Evolutionary conservation across 306 rosid genomes (phyloP), one percentile per base, ranked within the genome.

Genomic region (Arachis hypogaea): DNA sequence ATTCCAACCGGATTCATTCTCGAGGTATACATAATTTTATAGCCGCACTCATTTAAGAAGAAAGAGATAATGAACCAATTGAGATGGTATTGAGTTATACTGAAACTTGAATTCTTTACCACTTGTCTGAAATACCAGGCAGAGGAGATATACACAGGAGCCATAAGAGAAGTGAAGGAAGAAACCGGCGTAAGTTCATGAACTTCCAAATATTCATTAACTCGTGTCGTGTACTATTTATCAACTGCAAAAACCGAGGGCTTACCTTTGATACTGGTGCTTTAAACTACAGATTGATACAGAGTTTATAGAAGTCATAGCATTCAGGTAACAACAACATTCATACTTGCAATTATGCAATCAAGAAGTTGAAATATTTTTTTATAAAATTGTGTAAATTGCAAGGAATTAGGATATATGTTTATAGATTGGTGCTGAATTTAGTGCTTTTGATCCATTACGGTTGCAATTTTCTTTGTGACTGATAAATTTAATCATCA

Each of bases 1-100:
- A 91, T 94, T 50, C 99, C 99, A 46, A 94, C 99, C 12, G 99
- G 99, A 18, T 94, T 91, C 77, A 85, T 94, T 80, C 87, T 82
- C 30, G 96, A 91, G 99, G 99, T 94, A 83, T 40, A 33, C 38
- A 38, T 45, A 30, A 28, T 73, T 73, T 65, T 61, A 40, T 5
- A 8, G 58, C 45, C 11, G 71, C 46, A 3, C 44, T 18, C 28
- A 22, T 22, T 22, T 7, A 0, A 0, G 38, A 46, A 5, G 51
- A 62, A 59, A 5, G 8, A 8, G 64, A 66, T 56, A 28, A 33
- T 42, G 58, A 44, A 69, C 59, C 59, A 66, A 12, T 72, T 38
- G 14, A 63, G 71, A 73, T 75, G n/a, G 1, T 76, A 29, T 22
- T 74, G 29, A 56, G 14, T 43, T 58, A 11, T 7, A 22, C 14